Percentiles rank a stretch among this genome's conserved stretches.
These are phyloP conservation scores for Albatrellus ellisii DNA, from an alignment of 768 basidiomycete species.

Conservation along the genomic window DNA sequence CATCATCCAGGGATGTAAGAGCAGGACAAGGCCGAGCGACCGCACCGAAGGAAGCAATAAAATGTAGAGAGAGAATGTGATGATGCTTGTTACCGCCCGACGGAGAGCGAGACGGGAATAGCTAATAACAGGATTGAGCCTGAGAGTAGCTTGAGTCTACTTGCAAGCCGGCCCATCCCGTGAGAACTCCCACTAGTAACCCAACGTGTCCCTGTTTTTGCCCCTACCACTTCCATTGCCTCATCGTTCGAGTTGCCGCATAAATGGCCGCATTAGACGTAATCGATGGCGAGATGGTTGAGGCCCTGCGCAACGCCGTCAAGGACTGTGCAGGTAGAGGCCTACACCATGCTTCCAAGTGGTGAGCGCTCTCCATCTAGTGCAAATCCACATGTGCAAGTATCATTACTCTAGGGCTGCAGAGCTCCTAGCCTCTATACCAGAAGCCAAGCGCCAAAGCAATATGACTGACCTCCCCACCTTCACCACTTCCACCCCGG, in stretches of 20 bases:
- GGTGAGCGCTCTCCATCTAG: conserved; percentile 28
- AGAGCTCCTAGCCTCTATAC: conserved; percentile 52
- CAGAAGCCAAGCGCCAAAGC: conserved; percentile 27
- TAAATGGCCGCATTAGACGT: conserved; percentile 5
- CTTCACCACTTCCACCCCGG: conserved; percentile 44
- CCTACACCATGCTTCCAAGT: conserved; percentile 59
- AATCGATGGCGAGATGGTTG: conserved; percentile 39
- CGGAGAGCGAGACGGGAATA: too few species aligned
- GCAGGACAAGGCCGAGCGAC: too few species aligned
- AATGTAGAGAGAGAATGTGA: too few species aligned
- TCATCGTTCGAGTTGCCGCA: background rate
- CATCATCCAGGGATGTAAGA: too few species aligned
- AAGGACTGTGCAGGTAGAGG: conserved; percentile 68
- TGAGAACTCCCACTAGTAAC: background rate
- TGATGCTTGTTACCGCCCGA: too few species aligned
- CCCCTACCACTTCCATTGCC: background rate
- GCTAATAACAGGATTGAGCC: too few species aligned
- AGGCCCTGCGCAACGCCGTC: conserved; percentile 45
- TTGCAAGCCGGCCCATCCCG: background rate
- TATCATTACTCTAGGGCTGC: conserved; percentile 46
- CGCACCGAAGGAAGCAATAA: too few species aligned
- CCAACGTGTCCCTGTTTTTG: background rate
- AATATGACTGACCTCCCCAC: conserved; percentile 16
- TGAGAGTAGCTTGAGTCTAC: too few species aligned
- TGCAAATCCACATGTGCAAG: too few species aligned